Percentiles rank a stretch among this genome's conserved stretches.
phyloP scores from a whole-genome alignment of 2,329 filamentous ascomycete species.

The Colletotrichum cuscutae region DNA sequence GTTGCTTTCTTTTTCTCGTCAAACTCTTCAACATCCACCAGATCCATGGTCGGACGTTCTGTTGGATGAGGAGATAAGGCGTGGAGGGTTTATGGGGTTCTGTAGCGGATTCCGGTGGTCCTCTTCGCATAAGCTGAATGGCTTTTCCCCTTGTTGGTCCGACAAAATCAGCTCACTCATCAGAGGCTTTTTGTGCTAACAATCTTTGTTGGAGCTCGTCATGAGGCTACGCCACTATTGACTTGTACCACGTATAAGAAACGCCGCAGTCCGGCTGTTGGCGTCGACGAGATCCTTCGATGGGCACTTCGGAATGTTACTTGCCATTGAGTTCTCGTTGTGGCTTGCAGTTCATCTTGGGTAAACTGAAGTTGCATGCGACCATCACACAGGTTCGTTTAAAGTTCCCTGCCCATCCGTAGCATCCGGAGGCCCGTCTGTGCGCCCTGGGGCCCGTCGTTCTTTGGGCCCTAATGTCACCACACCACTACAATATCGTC shows the following conservation, averaged over 20 bases:
- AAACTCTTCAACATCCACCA: background rate
- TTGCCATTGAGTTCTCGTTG: background rate
- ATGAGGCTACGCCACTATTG: background rate
- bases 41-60: background rate
- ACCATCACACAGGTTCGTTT: background rate
- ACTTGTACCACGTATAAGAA: background rate
- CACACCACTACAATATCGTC: background rate
- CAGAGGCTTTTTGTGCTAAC: background rate
- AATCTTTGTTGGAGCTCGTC: background rate
- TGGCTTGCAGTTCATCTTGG: conserved; percentile 11
- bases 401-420: conserved; percentile 20
- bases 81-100: background rate
- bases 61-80: background rate
- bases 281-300: background rate
- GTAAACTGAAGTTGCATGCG: background rate
- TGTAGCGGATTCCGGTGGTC: background rate
- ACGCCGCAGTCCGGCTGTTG: background rate
- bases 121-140: background rate
- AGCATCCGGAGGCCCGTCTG: conserved; percentile 11
- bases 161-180: background rate
- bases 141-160: background rate
- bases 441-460: background rate
- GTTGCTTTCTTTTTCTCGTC: background rate
- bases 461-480: background rate
- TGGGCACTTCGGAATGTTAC: background rate